Percentiles rank a stretch among this genome's conserved stretches.
These are phyloP conservation scores for Hypoxylon sp. DNA, from an alignment of 2,329 filamentous ascomycete species.

Conservation along the genomic window DNA sequence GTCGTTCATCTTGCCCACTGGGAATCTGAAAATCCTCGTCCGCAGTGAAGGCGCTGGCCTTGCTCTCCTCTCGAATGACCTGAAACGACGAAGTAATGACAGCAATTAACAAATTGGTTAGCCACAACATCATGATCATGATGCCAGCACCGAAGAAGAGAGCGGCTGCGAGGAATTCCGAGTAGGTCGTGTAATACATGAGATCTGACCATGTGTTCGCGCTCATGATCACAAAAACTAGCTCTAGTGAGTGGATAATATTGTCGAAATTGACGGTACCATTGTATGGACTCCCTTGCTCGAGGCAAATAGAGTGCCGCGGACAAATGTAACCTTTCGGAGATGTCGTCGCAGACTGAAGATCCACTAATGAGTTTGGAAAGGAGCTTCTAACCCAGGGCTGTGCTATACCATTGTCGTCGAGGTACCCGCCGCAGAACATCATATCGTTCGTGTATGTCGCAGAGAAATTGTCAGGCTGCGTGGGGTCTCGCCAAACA, in stretches of 20 bases:
- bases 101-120: constrained; percentile 93
- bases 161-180: constrained; percentile 89
- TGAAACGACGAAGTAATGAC: constrained; percentile 99
- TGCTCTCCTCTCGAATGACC: constrained; percentile 96
- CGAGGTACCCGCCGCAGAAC: constrained; percentile 88
- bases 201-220: constrained; percentile 96
- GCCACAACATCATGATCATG: constrained; percentile 95
- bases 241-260: constrained; percentile 89
- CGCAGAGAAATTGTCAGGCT: constrained; percentile 68
- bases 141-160: constrained; percentile 82
- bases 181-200: constrained; percentile 93
- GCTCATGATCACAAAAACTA: constrained; percentile 98
- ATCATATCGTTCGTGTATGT: constrained; percentile 76
- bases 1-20: constrained; percentile 59
- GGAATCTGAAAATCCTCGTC: constrained; percentile 68
- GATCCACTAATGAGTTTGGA: constrained; percentile 60
- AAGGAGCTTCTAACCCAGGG: constrained; percentile 75
- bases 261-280: constrained; percentile 96
- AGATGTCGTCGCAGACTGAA: constrained; percentile 64
- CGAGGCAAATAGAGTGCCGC: constrained; percentile 83
- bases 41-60: constrained; percentile 90
- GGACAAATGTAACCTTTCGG: constrained; percentile 93
- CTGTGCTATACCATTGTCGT: constrained; percentile 69
- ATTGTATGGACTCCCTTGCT: constrained; percentile 83
- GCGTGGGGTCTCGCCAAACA: constrained; percentile 78